Base-by-base conservation (phyloP, 768 basidiomycete genomes). In the Dioszegia crocea region DNA sequence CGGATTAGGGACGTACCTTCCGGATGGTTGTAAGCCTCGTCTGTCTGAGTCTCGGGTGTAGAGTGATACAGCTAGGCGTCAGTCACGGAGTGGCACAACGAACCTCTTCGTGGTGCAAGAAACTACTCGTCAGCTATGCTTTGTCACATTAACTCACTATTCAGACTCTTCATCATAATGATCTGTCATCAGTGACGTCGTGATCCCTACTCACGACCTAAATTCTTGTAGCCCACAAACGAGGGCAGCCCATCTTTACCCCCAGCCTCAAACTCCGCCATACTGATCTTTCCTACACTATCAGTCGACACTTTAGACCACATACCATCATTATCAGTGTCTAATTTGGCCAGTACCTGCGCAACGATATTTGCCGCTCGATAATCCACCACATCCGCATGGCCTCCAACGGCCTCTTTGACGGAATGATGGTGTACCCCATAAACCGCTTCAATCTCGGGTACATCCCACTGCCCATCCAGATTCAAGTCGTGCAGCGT, bases 41-140 rank as follows among this genome's bases (percentile, higher is more conserved):
- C 93, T 0, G 91, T 92, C 77, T 98, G 96, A 0, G 94, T 98
- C 75, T 98, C 96, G 0, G 92, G 93, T 33, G 94, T 97, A 27
- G 86, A 87, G 78, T 99, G 96, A 81, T 82, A 96, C 78, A 89
- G 79, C 79, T 98, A 44, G 23, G 10, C n/a, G 33, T 63, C 41
- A 64, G 56, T 43, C 39, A 12, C 36, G n/a, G n/a, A 36, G 14
- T 31, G 14, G 12, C 4, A n/a, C 1, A 23, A 17, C 26, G 17
- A 36, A 69, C 60, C 87, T 91, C 93, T 84, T 99, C 96, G 78
- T 99, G 96, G 71, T 98, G 93, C 47, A 78, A 60, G 62, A 77
- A 77, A 61, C 76, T 77, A 52, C n/a, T 31, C n/a, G 45, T 61
- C 41, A 63, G 57, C 59, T 54, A 12, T 29, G 10, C 21, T 10